Evolutionary conservation across 108 stramenopile species (phyloP).

Genomic region (Cyclotella choctawhatcheeana): DNA sequence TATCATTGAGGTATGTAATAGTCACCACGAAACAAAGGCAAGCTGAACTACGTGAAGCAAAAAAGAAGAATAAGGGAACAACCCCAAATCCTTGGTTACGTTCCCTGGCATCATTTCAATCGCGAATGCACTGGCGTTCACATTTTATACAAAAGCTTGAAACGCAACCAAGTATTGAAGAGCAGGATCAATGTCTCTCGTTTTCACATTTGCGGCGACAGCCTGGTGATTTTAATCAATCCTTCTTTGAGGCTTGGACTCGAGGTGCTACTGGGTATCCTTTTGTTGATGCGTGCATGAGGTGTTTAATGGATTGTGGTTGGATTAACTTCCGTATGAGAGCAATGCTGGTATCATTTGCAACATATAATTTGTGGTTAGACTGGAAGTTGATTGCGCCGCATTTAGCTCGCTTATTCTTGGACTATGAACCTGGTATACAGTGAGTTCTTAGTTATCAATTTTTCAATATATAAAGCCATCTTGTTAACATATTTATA

Average conservation of each 20-base stretch:
- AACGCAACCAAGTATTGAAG: conserved; percentile 63
- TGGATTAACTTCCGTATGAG: conserved; percentile 84
- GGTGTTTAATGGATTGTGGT: conserved; percentile 64
- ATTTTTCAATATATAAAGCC: background rate
- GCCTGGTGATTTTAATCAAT: conserved; percentile 63
- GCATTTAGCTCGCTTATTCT: conserved; percentile 66
- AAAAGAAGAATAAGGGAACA: conserved; percentile 27
- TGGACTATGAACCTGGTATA: conserved; percentile 67
- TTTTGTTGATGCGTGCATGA: conserved; percentile 79
- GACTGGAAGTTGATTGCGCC: conserved; percentile 74
- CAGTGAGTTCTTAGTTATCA: background rate
- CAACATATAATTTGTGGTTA: conserved; percentile 76
- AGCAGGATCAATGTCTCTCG: conserved; percentile 54
- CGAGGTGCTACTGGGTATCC: conserved; percentile 68
- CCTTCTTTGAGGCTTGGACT: conserved; percentile 61
- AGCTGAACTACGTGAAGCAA: conserved; percentile 43
- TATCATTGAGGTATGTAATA: conserved; percentile 62
- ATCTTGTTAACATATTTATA: background rate
- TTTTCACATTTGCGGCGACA: conserved; percentile 68
- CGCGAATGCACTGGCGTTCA: conserved; percentile 72
- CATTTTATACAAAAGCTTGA: conserved; percentile 82
- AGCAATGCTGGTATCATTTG: conserved; percentile 80
- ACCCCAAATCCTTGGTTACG: conserved; percentile 51
- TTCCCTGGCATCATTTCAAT: conserved; percentile 71
- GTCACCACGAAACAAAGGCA: conserved; percentile 42